Percentiles rank a stretch among this genome's conserved stretches.
Conservation (phyloP, 2,329 filamentous ascomycete genomes). For the Aspergillus sp. region DNA sequence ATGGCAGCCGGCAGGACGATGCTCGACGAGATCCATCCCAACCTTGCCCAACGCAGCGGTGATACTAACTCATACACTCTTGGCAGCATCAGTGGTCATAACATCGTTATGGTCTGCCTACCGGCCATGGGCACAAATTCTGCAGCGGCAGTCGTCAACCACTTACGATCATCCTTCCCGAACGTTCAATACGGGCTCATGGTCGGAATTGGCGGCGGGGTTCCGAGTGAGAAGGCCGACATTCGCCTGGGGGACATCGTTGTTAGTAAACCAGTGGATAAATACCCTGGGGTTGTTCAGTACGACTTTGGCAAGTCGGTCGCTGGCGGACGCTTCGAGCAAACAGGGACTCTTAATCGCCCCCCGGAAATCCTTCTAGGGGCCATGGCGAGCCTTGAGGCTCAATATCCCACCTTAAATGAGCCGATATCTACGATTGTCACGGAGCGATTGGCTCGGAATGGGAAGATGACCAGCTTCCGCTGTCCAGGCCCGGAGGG, state of each 20-base stretch:
- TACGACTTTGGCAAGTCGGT: conserved; percentile 23
- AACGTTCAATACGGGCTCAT: conserved; percentile 24
- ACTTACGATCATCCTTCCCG: conserved; percentile 27
- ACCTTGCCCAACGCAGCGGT: not conserved
- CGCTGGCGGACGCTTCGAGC: conserved; percentile 13
- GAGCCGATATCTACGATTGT: not conserved
- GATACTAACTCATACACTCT: not conserved
- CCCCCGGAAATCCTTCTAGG: conserved; percentile 11
- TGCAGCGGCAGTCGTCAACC: conserved; percentile 25
- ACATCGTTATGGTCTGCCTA: conserved; percentile 27
- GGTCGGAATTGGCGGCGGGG: conserved; percentile 28
- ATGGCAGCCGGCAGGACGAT: not conserved
- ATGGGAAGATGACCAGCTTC: not conserved
- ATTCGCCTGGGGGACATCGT: conserved; percentile 28
- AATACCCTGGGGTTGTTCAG: conserved; percentile 19
- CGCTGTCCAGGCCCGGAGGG: conserved; percentile 14
- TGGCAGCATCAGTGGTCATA: conserved; percentile 11
- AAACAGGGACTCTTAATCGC: conserved; percentile 18
- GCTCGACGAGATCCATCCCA: not conserved
- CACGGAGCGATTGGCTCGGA: not conserved
- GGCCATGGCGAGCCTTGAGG: not conserved
- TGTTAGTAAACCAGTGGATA: conserved; percentile 23
- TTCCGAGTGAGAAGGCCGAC: conserved; percentile 17
- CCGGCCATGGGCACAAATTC: conserved; percentile 16
- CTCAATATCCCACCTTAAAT: not conserved